These are phyloP conservation scores for Lentithecium fluviatile DNA, from an alignment of 495 filamentous ascomycete species.

Conservation along the genomic window DNA sequence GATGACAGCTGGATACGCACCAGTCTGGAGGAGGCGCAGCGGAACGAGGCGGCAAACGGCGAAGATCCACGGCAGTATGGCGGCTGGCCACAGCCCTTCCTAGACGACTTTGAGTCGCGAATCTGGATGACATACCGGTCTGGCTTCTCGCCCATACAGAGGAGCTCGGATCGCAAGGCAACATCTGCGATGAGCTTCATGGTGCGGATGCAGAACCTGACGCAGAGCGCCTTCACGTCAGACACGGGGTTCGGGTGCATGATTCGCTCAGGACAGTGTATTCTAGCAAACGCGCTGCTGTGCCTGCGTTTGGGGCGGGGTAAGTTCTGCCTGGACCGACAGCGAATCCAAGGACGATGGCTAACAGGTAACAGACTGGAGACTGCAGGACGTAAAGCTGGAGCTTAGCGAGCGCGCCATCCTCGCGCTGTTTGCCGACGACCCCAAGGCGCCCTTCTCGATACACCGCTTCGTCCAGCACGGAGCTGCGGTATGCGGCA, in stretches of 20 bases:
- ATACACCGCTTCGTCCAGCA: conserved; percentile 92
- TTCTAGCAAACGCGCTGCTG: conserved; percentile 81
- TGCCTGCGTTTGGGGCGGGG: conserved; percentile 76
- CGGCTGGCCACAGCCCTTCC: conserved; percentile 81
- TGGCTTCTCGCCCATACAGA: conserved; percentile 80
- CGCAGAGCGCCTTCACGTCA: conserved; percentile 80
- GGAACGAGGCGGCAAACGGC: conserved; percentile 30
- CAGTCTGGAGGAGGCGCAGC: conserved; percentile 28
- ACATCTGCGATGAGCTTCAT: conserved; percentile 75
- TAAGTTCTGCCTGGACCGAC: conserved; percentile 43
- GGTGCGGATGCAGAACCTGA: conserved; percentile 78
- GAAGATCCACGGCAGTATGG: conserved; percentile 46
- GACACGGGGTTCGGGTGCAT: conserved; percentile 99
- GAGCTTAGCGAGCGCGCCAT: conserved; percentile 64
- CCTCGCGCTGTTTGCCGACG: conserved; percentile 85
- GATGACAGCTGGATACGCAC: conserved; percentile 36
- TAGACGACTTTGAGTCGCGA: conserved; percentile 88
- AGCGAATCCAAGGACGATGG: background rate
- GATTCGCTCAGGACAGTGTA: conserved; percentile 93
- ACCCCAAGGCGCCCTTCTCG: conserved; percentile 82
- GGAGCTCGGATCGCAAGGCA: conserved; percentile 67
- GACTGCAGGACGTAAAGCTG: conserved; percentile 53
- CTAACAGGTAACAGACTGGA: conserved; percentile 64
- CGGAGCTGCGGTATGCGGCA: conserved; percentile 84
- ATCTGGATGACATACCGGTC: conserved; percentile 98